Evolutionary conservation across 495 filamentous ascomycete species (phyloP).

Genomic region (Pseudomonodictys pantanalensis): DNA sequence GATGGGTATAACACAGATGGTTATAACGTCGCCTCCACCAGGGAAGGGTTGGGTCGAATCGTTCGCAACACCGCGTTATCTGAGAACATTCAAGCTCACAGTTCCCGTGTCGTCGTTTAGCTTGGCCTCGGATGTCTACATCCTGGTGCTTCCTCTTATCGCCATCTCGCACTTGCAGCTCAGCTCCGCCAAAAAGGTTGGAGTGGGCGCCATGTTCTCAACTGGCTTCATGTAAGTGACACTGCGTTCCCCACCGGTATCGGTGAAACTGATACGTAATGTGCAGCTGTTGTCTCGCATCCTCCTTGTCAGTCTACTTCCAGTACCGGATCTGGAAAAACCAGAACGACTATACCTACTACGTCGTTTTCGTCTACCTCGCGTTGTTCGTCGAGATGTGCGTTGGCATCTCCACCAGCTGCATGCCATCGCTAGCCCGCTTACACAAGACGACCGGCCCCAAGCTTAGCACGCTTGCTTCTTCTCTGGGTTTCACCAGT

Average conservation of each 20-base stretch:
- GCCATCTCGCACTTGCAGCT: constrained; percentile 3
- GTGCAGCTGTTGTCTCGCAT: neutral
- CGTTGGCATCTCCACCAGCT: constrained; percentile 5
- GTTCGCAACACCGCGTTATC: neutral
- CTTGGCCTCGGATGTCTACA: constrained; percentile 1
- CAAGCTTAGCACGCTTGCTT: too few relatives aligned
- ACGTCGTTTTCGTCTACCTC: neutral
- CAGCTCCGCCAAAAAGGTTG: neutral
- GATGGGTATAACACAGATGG: neutral
- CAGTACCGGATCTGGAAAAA: neutral
- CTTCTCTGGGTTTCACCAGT: too few relatives aligned
- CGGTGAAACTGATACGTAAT: neutral
- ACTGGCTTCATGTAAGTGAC: constrained; percentile 7
- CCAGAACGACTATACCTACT: constrained; percentile 1
- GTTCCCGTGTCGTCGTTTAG: neutral
- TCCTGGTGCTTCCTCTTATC: constrained; percentile 1
- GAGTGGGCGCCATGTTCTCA: constrained; percentile 1
- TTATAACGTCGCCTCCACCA: neutral
- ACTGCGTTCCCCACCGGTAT: neutral
- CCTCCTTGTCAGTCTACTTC: neutral
- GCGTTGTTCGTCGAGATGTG: constrained; percentile 5
- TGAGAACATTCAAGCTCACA: neutral
- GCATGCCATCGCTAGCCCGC: constrained; percentile 10
- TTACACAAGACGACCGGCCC: too few relatives aligned
- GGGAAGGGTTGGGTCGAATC: constrained; percentile 8